Conservation (phyloP, 2,329 filamentous ascomycete genomes). For the Pseudogymnoascus sp. region DNA sequence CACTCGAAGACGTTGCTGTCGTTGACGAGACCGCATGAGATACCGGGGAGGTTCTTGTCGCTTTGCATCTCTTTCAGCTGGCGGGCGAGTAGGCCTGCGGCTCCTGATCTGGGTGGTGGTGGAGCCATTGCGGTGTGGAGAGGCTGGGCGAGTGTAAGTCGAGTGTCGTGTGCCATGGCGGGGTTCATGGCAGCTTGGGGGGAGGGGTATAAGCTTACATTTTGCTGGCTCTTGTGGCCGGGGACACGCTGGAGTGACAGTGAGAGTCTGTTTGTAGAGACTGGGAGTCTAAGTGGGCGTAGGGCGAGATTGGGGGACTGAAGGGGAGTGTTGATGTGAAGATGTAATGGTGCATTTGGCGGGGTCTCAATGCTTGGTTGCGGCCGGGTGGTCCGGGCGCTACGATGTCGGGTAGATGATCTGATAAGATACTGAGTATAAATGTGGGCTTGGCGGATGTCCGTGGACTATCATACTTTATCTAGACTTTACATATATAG, state of each 20-base stretch:
- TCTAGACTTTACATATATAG: background rate
- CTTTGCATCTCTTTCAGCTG: conserved; percentile 94
- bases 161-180: background rate
- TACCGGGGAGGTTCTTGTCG: conserved; percentile 84
- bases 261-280: background rate
- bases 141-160: background rate
- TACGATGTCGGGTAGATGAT: background rate
- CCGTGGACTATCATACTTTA: background rate
- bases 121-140: background rate
- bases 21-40: conserved; percentile 81
- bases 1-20: conserved; percentile 90
- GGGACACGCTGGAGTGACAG: background rate
- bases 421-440: conserved; percentile 3
- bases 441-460: background rate
- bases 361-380: background rate
- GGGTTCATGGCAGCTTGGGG: background rate
- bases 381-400: background rate
- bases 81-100: conserved; percentile 66
- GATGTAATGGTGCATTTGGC: conserved; percentile 7
- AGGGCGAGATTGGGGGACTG: background rate
- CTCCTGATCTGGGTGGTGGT: conserved; percentile 26
- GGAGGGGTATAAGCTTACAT: background rate
- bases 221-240: background rate
- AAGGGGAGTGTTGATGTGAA: background rate
- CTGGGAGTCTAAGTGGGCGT: background rate